phyloP scores from a whole-genome alignment of 148 eudicot genomes.

The Cornus florida region DNA sequence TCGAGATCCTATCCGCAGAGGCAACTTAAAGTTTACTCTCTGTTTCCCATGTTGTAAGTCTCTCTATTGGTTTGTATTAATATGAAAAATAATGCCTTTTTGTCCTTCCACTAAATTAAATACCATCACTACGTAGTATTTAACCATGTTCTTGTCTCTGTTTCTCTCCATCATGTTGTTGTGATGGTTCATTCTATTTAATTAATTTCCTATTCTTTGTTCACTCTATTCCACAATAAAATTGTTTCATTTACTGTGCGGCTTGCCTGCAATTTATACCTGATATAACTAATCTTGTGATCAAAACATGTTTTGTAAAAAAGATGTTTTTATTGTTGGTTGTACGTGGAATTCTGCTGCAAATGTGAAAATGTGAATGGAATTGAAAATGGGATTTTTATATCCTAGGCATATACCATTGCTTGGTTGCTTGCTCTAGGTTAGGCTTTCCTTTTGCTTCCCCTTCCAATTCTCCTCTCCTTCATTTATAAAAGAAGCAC shows the following conservation, averaged over 20 bases:
- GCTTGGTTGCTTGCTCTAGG: not conserved
- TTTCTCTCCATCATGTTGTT: not conserved
- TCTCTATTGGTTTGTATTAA: not conserved
- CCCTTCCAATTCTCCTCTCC: too few relatives aligned
- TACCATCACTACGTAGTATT: not conserved
- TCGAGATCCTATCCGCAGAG: slow-evolving; percentile 78
- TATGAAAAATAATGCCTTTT: too few relatives aligned
- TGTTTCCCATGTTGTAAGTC: not conserved
- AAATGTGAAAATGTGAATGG: not conserved
- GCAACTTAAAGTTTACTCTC: slow-evolving; percentile 36
- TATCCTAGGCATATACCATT: not conserved
- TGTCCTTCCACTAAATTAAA: not conserved
- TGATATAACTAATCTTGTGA: too few relatives aligned
- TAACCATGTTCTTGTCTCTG: not conserved
- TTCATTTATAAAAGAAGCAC: too few relatives aligned
- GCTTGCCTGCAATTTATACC: not conserved
- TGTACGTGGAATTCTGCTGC: not conserved
- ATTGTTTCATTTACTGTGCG: not conserved
- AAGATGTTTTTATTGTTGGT: not conserved
- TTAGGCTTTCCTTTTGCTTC: too few relatives aligned
- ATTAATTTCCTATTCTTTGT: not conserved
- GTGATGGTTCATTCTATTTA: not conserved
- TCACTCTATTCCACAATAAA: not conserved
- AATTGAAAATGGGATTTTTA: not conserved
- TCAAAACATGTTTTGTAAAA: too few relatives aligned